Conservation (phyloP, 2,329 filamentous ascomycete genomes). For the Ceratocystis colombiana region DNA sequence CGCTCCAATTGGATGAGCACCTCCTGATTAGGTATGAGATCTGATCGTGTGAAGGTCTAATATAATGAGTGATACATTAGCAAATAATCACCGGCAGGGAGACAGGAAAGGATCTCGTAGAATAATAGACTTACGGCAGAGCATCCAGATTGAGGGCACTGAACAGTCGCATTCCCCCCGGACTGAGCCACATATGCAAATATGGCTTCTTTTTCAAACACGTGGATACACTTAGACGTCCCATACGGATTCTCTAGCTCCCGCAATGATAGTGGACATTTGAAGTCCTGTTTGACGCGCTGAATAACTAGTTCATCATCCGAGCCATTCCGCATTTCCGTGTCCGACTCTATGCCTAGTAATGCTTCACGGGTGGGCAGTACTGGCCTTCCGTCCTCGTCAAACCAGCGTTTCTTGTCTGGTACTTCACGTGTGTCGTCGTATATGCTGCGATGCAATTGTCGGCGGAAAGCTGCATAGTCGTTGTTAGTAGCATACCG, state of each 20-base stretch:
- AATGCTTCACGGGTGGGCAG: conserved; percentile 25
- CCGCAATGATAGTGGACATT: conserved; percentile 58
- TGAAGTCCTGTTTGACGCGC: conserved; percentile 52
- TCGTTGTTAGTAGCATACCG: conserved; percentile 49
- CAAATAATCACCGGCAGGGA: background rate
- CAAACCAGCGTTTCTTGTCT: conserved; percentile 47
- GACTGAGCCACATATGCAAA: conserved; percentile 48
- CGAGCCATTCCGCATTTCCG: conserved; percentile 42
- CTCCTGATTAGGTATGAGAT: conserved; percentile 14
- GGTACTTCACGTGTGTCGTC: conserved; percentile 43
- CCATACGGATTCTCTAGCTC: conserved; percentile 57
- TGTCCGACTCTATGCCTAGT: conserved; percentile 34
- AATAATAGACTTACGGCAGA: conserved; percentile 38
- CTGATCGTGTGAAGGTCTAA: conserved; percentile 9
- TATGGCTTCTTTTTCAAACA: conserved; percentile 58
- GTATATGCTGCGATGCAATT: conserved; percentile 46
- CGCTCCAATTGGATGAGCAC: conserved; percentile 20
- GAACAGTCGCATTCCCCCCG: conserved; percentile 33
- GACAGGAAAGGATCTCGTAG: background rate
- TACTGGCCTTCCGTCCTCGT: conserved; percentile 37
- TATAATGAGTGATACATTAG: background rate
- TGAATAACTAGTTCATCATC: conserved; percentile 62
- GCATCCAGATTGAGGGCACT: conserved; percentile 35
- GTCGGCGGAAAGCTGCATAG: conserved; percentile 49
- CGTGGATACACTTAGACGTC: conserved; percentile 58